These are phyloP conservation scores for Neonectria punicea DNA, from an alignment of 2,329 filamentous ascomycete genomes.

Conservation along the genomic window DNA sequence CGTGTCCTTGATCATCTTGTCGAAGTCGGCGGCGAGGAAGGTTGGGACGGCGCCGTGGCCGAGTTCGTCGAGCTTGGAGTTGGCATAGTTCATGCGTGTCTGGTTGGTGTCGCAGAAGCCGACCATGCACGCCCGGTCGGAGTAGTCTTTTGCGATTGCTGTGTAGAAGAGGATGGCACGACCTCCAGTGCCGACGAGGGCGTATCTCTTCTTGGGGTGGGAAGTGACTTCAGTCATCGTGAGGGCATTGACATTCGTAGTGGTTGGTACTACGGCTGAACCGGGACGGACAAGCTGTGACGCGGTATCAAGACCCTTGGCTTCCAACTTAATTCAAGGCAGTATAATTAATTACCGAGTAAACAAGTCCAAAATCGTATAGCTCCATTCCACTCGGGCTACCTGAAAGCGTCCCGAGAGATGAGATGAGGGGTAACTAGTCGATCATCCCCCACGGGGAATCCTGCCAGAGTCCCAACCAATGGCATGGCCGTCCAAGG, in stretches of 20 bases:
- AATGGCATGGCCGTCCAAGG: neutral
- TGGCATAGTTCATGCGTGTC: conserved; percentile 68
- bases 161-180: conserved; percentile 71
- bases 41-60: conserved; percentile 62
- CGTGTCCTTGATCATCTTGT: conserved; percentile 66
- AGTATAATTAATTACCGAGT: neutral
- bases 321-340: neutral
- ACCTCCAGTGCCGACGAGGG: conserved; percentile 68
- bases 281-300: neutral
- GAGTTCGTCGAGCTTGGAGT: conserved; percentile 57
- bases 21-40: conserved; percentile 65
- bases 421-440: neutral
- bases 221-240: conserved; percentile 20
- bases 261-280: neutral
- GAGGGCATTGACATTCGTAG: neutral
- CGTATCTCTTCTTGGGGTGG: conserved; percentile 56
- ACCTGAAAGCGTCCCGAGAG: neutral
- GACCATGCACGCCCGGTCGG: conserved; percentile 61
- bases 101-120: conserved; percentile 70
- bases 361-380: neutral
- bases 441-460: neutral
- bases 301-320: neutral
- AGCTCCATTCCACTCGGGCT: too few species aligned
- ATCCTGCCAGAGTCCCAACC: neutral
- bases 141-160: conserved; percentile 64